These are phyloP conservation scores for Rubia peregrina DNA, from an alignment of 305 asterid species.

Conservation along the genomic window DNA sequence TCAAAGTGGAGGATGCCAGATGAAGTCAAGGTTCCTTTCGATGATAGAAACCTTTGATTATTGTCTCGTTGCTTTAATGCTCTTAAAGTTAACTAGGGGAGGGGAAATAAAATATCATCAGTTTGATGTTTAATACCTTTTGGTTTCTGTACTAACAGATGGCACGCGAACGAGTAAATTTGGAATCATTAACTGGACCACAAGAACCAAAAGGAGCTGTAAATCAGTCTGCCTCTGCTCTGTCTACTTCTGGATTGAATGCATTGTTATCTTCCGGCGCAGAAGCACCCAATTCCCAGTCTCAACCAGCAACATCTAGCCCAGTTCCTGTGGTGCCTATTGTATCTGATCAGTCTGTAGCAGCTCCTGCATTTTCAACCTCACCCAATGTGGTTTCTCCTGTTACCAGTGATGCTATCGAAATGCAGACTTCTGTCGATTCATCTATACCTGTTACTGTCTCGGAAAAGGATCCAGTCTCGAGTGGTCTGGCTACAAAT, in stretches of 20 bases:
- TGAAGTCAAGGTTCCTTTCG: constrained; percentile 65
- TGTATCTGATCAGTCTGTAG: constrained; percentile 34
- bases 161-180: constrained; percentile 60
- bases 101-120: not conserved
- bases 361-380: constrained; percentile 39
- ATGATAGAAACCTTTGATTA: constrained; percentile 19
- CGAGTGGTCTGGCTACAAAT: constrained; percentile 26
- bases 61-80: constrained; percentile 12
- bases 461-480: constrained; percentile 31
- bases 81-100: constrained; percentile 1
- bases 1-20: constrained; percentile 89
- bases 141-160: constrained; percentile 38
- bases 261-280: constrained; percentile 31
- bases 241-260: constrained; percentile 37
- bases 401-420: constrained; percentile 30
- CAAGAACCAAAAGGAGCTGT: constrained; percentile 29
- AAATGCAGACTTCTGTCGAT: constrained; percentile 33
- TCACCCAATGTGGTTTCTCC: constrained; percentile 40
- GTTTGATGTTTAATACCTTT: constrained; percentile 1
- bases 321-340: constrained; percentile 47
- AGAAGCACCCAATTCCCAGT: constrained; percentile 30
- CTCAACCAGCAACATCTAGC: constrained; percentile 43
- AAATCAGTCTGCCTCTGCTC: constrained; percentile 34
- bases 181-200: constrained; percentile 32
- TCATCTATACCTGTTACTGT: constrained; percentile 25